phyloP scores from a whole-genome alignment of 202 grass and related monocot genomes.

The Bolboschoenoplectus hybrid region DNA sequence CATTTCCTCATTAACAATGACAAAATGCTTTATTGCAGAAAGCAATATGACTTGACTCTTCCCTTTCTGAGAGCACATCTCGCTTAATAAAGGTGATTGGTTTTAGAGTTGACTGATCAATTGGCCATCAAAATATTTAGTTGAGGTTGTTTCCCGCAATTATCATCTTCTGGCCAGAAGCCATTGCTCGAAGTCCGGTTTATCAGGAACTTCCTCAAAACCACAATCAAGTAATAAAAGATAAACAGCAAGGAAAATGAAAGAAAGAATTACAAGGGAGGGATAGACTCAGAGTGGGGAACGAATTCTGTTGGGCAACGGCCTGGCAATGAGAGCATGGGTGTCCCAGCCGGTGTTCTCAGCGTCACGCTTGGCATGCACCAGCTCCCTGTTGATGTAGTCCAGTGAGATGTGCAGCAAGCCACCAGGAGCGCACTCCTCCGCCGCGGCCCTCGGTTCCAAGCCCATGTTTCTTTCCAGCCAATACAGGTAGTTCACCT shows the following conservation, averaged over 20 bases:
- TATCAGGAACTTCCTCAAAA: neutral
- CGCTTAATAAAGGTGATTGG: neutral
- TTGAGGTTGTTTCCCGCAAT: neutral
- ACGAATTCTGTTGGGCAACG: slow-evolving; percentile 66
- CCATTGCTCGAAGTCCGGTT: neutral
- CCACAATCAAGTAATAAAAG: neutral
- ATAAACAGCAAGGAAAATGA: neutral
- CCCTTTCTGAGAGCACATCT: neutral
- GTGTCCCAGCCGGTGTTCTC: slow-evolving; percentile 68
- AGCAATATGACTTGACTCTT: neutral
- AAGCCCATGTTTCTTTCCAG: slow-evolving; percentile 80
- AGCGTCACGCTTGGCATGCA: slow-evolving; percentile 77
- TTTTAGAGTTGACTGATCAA: neutral
- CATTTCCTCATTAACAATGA: neutral
- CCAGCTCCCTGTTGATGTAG: slow-evolving; percentile 73
- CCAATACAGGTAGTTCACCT: slow-evolving; percentile 93
- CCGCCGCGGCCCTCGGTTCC: slow-evolving; percentile 46
- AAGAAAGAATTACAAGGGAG: neutral
- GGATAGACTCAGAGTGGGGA: slow-evolving; percentile 9
- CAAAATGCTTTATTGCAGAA: slow-evolving; percentile 21
- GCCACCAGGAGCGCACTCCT: slow-evolving; percentile 67
- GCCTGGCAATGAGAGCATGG: slow-evolving; percentile 78
- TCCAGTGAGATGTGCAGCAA: slow-evolving; percentile 77
- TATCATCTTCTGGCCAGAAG: neutral
- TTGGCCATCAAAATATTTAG: neutral